These are phyloP conservation scores for Sphagnum tenellum DNA, from an alignment of 225 moss, liverwort and hornwort species.

Conservation along the genomic window DNA sequence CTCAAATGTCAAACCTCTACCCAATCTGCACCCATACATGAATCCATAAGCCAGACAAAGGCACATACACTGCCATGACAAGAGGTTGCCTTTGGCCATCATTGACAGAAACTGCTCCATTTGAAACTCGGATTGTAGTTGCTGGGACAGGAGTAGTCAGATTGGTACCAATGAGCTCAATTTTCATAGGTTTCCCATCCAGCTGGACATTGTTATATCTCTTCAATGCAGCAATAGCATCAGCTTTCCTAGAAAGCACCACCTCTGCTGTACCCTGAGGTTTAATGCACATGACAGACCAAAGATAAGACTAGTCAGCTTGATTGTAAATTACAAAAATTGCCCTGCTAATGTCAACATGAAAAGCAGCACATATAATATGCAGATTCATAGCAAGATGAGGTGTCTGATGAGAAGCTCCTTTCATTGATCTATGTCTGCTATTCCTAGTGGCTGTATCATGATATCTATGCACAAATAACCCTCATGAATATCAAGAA, in stretches of 20 bases:
- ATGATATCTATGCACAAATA: too few relatives aligned
- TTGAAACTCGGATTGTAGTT: constrained; percentile 24
- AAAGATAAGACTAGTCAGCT: too few relatives aligned
- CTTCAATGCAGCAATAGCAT: constrained; percentile 79
- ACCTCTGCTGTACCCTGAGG: constrained; percentile 87
- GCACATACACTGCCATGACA: constrained; percentile 25
- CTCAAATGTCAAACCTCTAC: not conserved
- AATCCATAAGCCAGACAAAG: not conserved
- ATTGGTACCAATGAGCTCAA: constrained; percentile 76
- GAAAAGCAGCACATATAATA: too few relatives aligned
- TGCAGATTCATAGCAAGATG: too few relatives aligned
- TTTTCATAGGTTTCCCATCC: constrained; percentile 89
- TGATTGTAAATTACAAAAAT: too few relatives aligned
- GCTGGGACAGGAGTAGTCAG: constrained; percentile 39
- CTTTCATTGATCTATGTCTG: too few relatives aligned
- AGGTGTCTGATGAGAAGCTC: too few relatives aligned
- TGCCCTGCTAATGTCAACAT: too few relatives aligned
- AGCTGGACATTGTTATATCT: constrained; percentile 81
- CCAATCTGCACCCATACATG: constrained; percentile 5
- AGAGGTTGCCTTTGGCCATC: constrained; percentile 12
- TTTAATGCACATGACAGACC: too few relatives aligned
- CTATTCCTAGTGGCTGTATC: too few relatives aligned
- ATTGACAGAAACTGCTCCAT: constrained; percentile 25
- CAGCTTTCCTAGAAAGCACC: constrained; percentile 74
- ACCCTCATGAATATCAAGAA: too few relatives aligned